Base-by-base conservation (phyloP, 805 yeast species). In the Ogataea wickerhamii region DNA sequence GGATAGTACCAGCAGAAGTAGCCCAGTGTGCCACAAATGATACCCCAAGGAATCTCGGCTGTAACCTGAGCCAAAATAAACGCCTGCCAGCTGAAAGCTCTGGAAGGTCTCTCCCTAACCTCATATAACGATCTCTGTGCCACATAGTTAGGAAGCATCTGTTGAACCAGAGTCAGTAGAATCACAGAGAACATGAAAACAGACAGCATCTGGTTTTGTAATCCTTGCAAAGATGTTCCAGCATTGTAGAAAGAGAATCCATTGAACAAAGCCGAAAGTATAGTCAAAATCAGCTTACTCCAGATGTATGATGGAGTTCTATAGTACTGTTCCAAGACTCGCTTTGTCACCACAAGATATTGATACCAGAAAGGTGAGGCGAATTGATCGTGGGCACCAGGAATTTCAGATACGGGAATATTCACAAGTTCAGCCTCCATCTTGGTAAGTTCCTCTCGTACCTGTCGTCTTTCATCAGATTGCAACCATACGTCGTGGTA, bases 151-250 rank as follows among this genome's bases (percentile, higher is more conserved):
- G 88, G 87, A 47, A 80, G 60, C 63, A 75, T 69, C 58, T 82
- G 88, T 47, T 79, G 76, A 34, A 78, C 55, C 49, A 79, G 52
- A 18, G 83, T 78, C 47, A 71, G 70, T 62, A 78, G 69, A 34
- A 73, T 65, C 49, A 76, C 69, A 28, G 76, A 56, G 52, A 78
- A 73, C 87, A 83, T 80, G 66, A 85, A 85, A 30, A 82, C 55
- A 2, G 88, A 69, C 51, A 82, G 76, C 87, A 84, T 79, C 66
- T 82, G 93, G 61, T 86, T 85, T 60, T 87, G 95, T 52, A 86
- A 59, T 55, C 86, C 80, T 62, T 77, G 87, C 32, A 70, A 56
- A 11, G 87, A 72, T 18, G 70, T 70, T 39, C 69, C 67, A 24
- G 87, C 83, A 43, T 78, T 80, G 62, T 74, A 80, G 61, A 80